A percentile compares a stretch with the other conserved stretches of the same genome.
Evolutionary conservation across 1,139 yeast species (phyloP).

Genomic region (Lodderomyces parapsilosis): DNA sequence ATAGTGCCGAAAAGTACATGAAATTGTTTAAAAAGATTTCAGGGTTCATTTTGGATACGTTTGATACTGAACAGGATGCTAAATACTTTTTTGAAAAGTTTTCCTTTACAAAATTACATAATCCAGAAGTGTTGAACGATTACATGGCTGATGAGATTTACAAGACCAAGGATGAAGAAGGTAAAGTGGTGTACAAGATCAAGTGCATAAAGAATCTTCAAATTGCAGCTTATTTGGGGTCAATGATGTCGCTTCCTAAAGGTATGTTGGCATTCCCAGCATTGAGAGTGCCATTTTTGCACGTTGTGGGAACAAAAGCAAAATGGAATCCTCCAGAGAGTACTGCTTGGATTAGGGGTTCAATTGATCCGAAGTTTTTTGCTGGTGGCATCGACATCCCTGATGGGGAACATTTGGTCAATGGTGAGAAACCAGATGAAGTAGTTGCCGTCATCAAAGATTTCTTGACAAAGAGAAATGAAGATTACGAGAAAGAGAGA

Average conservation of each 20-base stretch:
- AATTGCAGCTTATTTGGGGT: constrained; percentile 48
- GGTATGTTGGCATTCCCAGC: constrained; percentile 32
- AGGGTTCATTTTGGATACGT: constrained; percentile 30
- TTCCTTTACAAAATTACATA: constrained; percentile 47
- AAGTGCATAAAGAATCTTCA: constrained; percentile 46
- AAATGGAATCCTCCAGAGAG: constrained; percentile 53
- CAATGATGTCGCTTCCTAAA: constrained; percentile 30
- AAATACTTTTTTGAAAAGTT: constrained; percentile 38
- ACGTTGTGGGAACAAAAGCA: constrained; percentile 48
- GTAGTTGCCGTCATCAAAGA: constrained; percentile 24
- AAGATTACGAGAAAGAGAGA: constrained; percentile 16
- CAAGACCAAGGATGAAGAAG: constrained; percentile 28
- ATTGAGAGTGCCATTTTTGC: constrained; percentile 47
- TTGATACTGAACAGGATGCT: constrained; percentile 39
- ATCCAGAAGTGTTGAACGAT: constrained; percentile 46
- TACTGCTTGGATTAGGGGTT: constrained; percentile 27
- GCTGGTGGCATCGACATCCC: constrained; percentile 35
- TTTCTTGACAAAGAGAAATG: constrained; percentile 17
- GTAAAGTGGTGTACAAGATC: constrained; percentile 21
- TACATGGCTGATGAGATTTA: constrained; percentile 38
- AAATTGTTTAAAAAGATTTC: constrained; percentile 28
- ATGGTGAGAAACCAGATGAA: constrained; percentile 54
- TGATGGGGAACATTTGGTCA: constrained; percentile 53
- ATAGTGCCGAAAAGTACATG: constrained; percentile 16
- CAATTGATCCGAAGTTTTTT: constrained; percentile 32